phyloP scores from a whole-genome alignment of 768 basidiomycete genomes.

The Leccinum obscurum region DNA sequence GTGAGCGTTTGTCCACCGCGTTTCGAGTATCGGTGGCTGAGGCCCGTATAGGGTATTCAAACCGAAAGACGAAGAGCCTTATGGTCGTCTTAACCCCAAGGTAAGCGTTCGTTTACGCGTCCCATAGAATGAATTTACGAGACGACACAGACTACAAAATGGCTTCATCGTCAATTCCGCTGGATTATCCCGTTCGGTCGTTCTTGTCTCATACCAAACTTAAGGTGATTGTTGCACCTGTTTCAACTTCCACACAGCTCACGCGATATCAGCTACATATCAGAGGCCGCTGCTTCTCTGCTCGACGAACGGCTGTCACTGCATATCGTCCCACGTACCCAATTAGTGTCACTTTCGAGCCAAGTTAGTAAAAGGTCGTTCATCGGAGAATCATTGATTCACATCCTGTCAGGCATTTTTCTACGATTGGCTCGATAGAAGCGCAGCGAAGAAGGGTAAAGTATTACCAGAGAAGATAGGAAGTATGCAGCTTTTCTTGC shows the following conservation, averaged over 20 bases:
- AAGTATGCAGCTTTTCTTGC: constrained; percentile 85
- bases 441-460: constrained; percentile 79
- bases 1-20: constrained; percentile 42
- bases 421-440: constrained; percentile 90
- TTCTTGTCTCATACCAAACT: constrained; percentile 84
- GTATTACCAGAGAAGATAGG: constrained; percentile 86
- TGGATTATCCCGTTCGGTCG: constrained; percentile 92
- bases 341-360: constrained; percentile 80
- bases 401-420: constrained; percentile 67
- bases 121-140: constrained; percentile 2
- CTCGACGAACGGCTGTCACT: constrained; percentile 73
- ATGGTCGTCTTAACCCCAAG: constrained; percentile 87
- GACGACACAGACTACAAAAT: constrained; percentile 72
- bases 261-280: constrained; percentile 63
- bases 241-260: background rate
- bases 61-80: constrained; percentile 89
- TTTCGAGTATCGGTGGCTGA: constrained; percentile 6
- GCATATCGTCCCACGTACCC: constrained; percentile 83
- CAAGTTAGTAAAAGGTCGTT: constrained; percentile 39
- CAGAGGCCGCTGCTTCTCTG: constrained; percentile 85
- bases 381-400: constrained; percentile 1
- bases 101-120: constrained; percentile 32
- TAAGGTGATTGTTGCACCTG: constrained; percentile 51
- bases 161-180: constrained; percentile 84
- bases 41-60: constrained; percentile 70